phyloP scores from a whole-genome alignment of 2,329 filamentous ascomycete genomes.

The Ophiostoma pallidulum region DNA sequence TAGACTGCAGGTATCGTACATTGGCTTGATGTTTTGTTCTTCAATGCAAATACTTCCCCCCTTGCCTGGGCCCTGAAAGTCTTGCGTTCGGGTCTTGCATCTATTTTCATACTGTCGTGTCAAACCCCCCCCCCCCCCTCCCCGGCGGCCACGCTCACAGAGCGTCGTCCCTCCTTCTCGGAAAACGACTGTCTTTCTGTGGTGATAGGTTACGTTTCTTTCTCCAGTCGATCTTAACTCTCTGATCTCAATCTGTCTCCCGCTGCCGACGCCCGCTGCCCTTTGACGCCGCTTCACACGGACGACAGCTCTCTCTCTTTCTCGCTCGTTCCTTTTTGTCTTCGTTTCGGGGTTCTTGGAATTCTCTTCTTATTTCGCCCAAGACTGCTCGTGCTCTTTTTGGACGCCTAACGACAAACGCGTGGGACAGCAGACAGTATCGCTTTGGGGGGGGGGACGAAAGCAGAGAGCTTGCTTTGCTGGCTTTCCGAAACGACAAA shows the following conservation, averaged over 20 bases:
- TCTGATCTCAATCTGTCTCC: neutral
- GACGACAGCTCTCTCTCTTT: neutral
- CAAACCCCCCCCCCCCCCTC: neutral
- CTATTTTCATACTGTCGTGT: conserved; percentile 3
- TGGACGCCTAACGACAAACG: too few species aligned
- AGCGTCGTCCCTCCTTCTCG: neutral
- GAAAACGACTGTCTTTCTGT: neutral
- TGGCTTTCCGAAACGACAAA: neutral
- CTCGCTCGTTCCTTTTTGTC: neutral
- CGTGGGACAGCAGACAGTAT: too few species aligned
- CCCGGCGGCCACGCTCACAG: too few species aligned
- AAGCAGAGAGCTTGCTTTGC: too few species aligned
- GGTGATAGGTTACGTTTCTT: conserved; percentile 2
- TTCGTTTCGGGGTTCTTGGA: neutral
- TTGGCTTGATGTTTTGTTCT: neutral
- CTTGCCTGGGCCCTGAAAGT: conserved; percentile 1
- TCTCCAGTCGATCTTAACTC: conserved; percentile 6
- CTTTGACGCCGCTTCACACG: neutral
- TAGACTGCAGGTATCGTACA: conserved; percentile 8
- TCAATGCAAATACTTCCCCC: neutral
- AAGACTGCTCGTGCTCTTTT: neutral
- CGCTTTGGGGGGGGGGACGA: too few species aligned
- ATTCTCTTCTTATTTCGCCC: neutral
- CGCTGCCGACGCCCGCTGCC: conserved; percentile 1
- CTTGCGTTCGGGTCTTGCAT: neutral